Evolutionary conservation across 192 early-diverging fungal species (phyloP).

Genomic region (Phlyctochytrium planicorne): DNA sequence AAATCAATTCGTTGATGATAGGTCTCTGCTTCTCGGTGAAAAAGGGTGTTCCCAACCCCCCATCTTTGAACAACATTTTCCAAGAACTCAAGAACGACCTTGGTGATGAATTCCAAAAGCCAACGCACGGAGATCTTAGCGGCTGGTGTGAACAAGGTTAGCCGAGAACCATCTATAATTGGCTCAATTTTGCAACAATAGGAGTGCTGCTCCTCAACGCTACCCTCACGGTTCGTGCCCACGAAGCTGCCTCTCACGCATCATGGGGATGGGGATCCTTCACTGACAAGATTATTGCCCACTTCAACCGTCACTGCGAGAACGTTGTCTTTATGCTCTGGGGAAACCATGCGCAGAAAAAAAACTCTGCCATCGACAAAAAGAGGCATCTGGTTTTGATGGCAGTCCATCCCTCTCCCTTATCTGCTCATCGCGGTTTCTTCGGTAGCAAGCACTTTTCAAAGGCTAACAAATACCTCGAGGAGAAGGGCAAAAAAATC

Average conservation of each 20-base stretch:
- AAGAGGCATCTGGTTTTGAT: constrained; percentile 81
- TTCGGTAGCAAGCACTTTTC: constrained; percentile 85
- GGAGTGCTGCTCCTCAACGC: constrained; percentile 92
- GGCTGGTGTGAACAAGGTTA: constrained; percentile 37
- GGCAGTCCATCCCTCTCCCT: constrained; percentile 86
- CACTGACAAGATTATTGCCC: constrained; percentile 77
- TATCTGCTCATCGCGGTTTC: constrained; percentile 84
- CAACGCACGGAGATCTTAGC: constrained; percentile 63
- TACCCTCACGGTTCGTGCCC: constrained; percentile 76
- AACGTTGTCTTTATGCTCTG: constrained; percentile 92
- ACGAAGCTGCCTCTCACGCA: constrained; percentile 79
- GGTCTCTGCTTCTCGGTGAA: constrained; percentile 88
- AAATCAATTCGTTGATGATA: not conserved
- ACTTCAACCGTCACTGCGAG: constrained; percentile 58
- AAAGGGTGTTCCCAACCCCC: constrained; percentile 72
- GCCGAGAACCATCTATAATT: not conserved
- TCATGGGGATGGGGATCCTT: constrained; percentile 82
- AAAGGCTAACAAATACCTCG: constrained; percentile 83
- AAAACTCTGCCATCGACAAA: constrained; percentile 69
- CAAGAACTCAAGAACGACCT: constrained; percentile 73
- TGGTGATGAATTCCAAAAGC: constrained; percentile 59
- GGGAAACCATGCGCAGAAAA: constrained; percentile 88
- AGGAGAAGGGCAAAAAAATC: constrained; percentile 46
- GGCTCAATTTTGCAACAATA: not conserved
- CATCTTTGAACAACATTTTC: constrained; percentile 91